A percentile compares a stretch with the other conserved stretches of the same genome.
Evolutionary conservation across 805 yeast genomes (phyloP).

Genomic region (Sugiyamaella mastotermitis): DNA sequence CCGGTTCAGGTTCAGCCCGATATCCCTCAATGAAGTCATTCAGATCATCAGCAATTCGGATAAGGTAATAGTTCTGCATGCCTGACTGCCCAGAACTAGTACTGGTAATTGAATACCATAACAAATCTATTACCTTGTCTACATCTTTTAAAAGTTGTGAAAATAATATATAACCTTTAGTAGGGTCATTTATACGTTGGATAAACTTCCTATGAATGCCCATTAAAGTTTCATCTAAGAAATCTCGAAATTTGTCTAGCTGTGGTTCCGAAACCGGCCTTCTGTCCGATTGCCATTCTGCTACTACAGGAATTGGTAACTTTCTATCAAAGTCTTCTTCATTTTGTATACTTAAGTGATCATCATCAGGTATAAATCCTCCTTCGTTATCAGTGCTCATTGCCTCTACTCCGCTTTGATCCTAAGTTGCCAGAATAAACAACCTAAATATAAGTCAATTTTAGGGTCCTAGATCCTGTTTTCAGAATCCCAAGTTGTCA

Average conservation of each 20-base stretch:
- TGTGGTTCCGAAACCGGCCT: conserved; percentile 16
- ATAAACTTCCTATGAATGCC: conserved; percentile 22
- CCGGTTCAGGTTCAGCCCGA: conserved; percentile 15
- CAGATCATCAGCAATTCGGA: conserved; percentile 60
- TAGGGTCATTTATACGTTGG: conserved; percentile 14
- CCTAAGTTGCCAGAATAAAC: no score
- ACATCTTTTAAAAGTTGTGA: conserved; percentile 35
- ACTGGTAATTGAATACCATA: conserved; percentile 54
- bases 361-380: background rate
- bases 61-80: conserved; percentile 50
- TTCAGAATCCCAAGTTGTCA: no score
- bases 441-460: no score
- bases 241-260: conserved; percentile 16
- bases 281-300: background rate
- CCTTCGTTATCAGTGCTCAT: no score
- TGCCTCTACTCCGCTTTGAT: no score
- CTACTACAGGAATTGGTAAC: background rate
- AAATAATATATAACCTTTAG: conserved; percentile 16
- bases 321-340: conserved; percentile 5
- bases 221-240: conserved; percentile 21
- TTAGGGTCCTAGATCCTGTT: no score
- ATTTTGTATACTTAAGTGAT: background rate
- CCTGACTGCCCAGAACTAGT: conserved; percentile 36
- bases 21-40: conserved; percentile 52
- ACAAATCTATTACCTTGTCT: conserved; percentile 43